Base-by-base conservation (phyloP, 2,329 filamentous ascomycete genomes). In the Fusarium tricinctum region DNA sequence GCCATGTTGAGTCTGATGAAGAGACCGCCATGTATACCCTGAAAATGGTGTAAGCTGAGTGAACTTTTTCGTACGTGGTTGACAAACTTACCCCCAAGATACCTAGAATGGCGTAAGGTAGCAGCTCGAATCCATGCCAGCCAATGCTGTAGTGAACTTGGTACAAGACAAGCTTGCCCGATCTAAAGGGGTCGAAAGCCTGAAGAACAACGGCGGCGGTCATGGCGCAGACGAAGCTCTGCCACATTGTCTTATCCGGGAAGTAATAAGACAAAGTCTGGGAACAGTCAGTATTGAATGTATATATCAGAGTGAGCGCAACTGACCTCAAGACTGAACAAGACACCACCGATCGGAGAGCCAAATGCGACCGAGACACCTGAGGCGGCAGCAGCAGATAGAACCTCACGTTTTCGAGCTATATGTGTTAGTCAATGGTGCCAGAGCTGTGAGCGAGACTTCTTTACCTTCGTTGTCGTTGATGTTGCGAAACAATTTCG, bases 191-290 rank as follows among this genome's bases (percentile, higher is more conserved):
- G 77, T 99, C 96, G 65, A 97, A 88, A 7, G 93, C 93, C 78
- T 98, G 95, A 6, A 99, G 84, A 15, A 94, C 93, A 38, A 98
- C 93, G 19, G 96, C 95, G 17, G 94, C 96, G n/a, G 97, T 93
- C 94, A 98, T 98, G 77, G 96, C 96, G 74, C 96, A 98, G 40
- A 99, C 96, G 76, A 99, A 99, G 74, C 94, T 97, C 78, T 97
- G 96, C 96, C 96, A 99, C 96, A 99, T 98, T 12, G 96, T 98
- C 80, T 98, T 98, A 80, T 98, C 95, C 0, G 96, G 95, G 73
- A 98, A 98, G 79, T 97, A 98, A 78, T 97, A 98, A 1, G 94
- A 97, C 4, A 98, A 84, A 92, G 61, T n/a, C 23, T 68, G 15
- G n/a, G 4, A 13, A 23, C 23, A 22, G 40, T 70, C 9, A 68